phyloP scores from a whole-genome alignment of 2,329 filamentous ascomycete genomes.

The Zymoseptoria crescenta region DNA sequence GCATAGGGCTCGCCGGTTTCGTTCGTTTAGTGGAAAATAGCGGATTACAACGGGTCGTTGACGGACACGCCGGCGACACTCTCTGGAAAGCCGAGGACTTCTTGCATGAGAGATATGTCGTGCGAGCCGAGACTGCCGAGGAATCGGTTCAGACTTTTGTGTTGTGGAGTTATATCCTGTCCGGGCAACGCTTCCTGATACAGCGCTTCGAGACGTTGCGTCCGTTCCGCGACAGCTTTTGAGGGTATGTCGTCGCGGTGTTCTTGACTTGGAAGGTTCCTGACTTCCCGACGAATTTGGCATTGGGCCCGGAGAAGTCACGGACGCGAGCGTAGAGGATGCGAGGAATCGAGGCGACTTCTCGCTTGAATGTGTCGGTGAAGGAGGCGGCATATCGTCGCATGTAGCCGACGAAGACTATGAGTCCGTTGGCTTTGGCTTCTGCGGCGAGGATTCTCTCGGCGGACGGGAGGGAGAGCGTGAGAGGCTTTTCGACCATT shows the following conservation, averaged over 20 bases:
- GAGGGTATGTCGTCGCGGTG: slow-evolving; percentile 34
- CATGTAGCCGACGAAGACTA: slow-evolving; percentile 54
- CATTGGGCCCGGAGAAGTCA: slow-evolving; percentile 51
- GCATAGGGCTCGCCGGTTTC: slow-evolving; percentile 35
- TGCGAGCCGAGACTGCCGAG: slow-evolving; percentile 46
- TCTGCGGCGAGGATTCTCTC: slow-evolving; percentile 46
- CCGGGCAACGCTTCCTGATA: slow-evolving; percentile 30
- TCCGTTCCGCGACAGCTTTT: slow-evolving; percentile 16
- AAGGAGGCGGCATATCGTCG: slow-evolving; percentile 53
- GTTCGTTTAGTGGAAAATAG: slow-evolving; percentile 39
- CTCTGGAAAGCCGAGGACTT: slow-evolving; percentile 45
- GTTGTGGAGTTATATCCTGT: slow-evolving; percentile 24
- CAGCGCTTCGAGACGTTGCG: slow-evolving; percentile 21
- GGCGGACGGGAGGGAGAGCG: slow-evolving; percentile 42
- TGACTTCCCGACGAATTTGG: slow-evolving; percentile 41
- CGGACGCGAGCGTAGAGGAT: slow-evolving; percentile 50
- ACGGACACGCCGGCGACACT: slow-evolving; percentile 39
- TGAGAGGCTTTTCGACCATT: slow-evolving; percentile 53
- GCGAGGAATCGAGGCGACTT: slow-evolving; percentile 44
- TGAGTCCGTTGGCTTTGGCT: slow-evolving; percentile 33
- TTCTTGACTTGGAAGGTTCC: slow-evolving; percentile 42
- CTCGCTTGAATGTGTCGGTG: slow-evolving; percentile 43
- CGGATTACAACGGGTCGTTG: slow-evolving; percentile 30
- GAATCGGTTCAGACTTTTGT: slow-evolving; percentile 34
- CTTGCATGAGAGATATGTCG: slow-evolving; percentile 48